Conservation (phyloP, 2,329 filamentous ascomycete genomes). For the Mycosphaerella sp. region DNA sequence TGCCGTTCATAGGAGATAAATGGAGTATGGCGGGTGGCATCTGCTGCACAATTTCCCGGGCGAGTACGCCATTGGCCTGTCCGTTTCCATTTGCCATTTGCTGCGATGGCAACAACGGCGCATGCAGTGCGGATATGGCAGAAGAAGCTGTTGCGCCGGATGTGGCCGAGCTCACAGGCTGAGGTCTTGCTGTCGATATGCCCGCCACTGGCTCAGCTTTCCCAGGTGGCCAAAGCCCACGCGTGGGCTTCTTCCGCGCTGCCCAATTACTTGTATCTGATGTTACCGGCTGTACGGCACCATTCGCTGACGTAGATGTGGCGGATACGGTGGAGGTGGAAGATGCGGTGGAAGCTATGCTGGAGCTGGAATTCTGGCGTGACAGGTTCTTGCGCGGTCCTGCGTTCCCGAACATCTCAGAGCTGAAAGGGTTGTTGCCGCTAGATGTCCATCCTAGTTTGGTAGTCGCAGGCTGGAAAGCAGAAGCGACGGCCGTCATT, state of each 20-base stretch:
- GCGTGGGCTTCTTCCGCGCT: slow-evolving; percentile 45
- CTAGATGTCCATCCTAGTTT: slow-evolving; percentile 53
- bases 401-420: slow-evolving; percentile 56
- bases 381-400: slow-evolving; percentile 76
- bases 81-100: slow-evolving; percentile 56
- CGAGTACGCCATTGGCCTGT: slow-evolving; percentile 51
- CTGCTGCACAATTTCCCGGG: slow-evolving; percentile 44
- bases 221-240: slow-evolving; percentile 57
- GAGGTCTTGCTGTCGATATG: slow-evolving; percentile 55
- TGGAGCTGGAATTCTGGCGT: slow-evolving; percentile 86
- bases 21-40: slow-evolving; percentile 69
- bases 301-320: slow-evolving; percentile 48
- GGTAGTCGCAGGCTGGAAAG: slow-evolving; percentile 51
- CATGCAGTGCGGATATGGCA: slow-evolving; percentile 57
- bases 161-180: slow-evolving; percentile 53
- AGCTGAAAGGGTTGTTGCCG: slow-evolving; percentile 59
- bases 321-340: slow-evolving; percentile 63
- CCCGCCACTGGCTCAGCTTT: slow-evolving; percentile 61
- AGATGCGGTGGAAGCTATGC: slow-evolving; percentile 57
- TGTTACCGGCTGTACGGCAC: slow-evolving; percentile 37
- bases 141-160: slow-evolving; percentile 55
- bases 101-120: slow-evolving; percentile 61
- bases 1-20: slow-evolving; percentile 85
- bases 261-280: slow-evolving; percentile 36
- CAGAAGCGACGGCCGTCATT: slow-evolving; percentile 63